Conservation (phyloP, 1,284 basidiomycete species). For the Austroboletus novae-zelandiae region DNA sequence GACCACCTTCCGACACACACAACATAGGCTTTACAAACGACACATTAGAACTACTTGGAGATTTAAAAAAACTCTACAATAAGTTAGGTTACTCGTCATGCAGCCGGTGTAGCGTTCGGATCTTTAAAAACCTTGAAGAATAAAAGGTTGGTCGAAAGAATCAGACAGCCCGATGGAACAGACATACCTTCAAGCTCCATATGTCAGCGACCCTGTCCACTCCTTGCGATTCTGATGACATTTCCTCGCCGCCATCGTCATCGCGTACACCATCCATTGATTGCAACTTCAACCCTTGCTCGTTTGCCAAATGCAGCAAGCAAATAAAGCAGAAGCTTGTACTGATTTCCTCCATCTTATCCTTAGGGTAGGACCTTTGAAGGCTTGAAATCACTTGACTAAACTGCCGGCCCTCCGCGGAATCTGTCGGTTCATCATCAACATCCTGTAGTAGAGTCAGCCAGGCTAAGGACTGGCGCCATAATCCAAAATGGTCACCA, state of each 20-base stretch:
- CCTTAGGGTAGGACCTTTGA: constrained; percentile 79
- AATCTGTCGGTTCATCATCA: constrained; percentile 55
- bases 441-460: constrained; percentile 45
- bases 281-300: constrained; percentile 86
- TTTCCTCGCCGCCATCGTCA: constrained; percentile 30
- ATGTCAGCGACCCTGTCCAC: constrained; percentile 61
- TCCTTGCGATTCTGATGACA: constrained; percentile 26
- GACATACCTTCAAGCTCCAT: constrained; percentile 70
- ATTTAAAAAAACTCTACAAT: constrained; percentile 14
- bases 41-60: constrained; percentile 13
- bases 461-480: not conserved
- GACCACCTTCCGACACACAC: no score
- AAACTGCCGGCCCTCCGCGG: constrained; percentile 73
- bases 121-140: constrained; percentile 64
- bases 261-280: constrained; percentile 2
- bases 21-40: constrained; percentile 4
- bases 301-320: constrained; percentile 91
- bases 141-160: constrained; percentile 1
- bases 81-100: constrained; percentile 37
- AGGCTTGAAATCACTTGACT: constrained; percentile 82
- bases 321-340: constrained; percentile 99
- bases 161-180: not conserved
- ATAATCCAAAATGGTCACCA: constrained; percentile 45
- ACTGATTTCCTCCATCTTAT: constrained; percentile 97
- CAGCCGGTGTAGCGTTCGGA: constrained; percentile 56